Conservation (phyloP, 2,329 filamentous ascomycete species). For the Ophiostoma sp. region DNA sequence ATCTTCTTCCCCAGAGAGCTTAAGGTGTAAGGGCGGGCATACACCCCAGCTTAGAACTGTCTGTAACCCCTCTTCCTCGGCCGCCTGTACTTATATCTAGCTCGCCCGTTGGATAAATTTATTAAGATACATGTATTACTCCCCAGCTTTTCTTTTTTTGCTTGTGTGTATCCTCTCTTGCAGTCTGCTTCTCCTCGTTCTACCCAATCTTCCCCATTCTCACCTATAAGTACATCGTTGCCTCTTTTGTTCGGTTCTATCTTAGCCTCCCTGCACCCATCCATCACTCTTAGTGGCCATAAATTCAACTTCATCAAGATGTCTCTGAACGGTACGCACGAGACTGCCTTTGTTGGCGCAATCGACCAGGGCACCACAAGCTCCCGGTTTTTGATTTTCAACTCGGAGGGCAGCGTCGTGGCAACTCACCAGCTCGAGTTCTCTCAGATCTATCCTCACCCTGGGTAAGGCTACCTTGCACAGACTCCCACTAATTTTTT, state of each 20-base stretch:
- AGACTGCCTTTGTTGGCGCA: conserved; percentile 68
- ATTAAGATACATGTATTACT: background rate
- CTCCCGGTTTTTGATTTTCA: conserved; percentile 84
- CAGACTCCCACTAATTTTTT: background rate
- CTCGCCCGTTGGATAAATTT: background rate
- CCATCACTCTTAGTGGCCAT: background rate
- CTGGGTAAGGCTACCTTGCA: conserved; percentile 59
- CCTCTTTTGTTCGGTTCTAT: conserved; percentile 6
- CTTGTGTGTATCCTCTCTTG: background rate
- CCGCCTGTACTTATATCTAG: conserved; percentile 11
- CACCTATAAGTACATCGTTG: background rate
- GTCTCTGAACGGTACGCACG: conserved; percentile 27
- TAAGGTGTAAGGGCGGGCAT: background rate
- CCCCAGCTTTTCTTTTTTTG: conserved; percentile 8
- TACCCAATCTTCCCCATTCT: background rate
- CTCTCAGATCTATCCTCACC: conserved; percentile 74
- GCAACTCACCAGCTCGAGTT: conserved; percentile 84
- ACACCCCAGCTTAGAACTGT: background rate
- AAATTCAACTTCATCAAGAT: conserved; percentile 9
- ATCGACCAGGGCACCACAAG: conserved; percentile 91
- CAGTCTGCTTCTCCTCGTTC: background rate
- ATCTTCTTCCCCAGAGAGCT: conserved; percentile 16
- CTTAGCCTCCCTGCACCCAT: background rate
- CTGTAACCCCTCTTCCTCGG: conserved; percentile 2
- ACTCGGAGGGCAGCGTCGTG: conserved; percentile 68